These are phyloP conservation scores for Claviceps digitariae DNA, from an alignment of 2,329 filamentous ascomycete genomes.

Conservation along the genomic window DNA sequence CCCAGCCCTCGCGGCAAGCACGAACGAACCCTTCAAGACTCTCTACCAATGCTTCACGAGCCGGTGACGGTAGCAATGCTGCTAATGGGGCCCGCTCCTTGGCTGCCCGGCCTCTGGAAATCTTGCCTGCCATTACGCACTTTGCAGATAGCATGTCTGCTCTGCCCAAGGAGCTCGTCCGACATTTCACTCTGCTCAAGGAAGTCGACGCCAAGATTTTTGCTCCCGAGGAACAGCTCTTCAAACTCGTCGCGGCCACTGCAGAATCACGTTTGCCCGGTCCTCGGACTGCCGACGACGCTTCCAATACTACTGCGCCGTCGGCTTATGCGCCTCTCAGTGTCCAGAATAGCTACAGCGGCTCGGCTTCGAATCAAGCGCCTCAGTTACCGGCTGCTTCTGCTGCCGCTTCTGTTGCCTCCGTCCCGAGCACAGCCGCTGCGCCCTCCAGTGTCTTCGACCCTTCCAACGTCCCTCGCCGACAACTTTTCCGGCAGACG, in stretches of 20 bases:
- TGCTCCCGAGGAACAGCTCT: slow-evolving; percentile 69
- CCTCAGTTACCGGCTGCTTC: slow-evolving; percentile 18
- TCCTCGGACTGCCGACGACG: slow-evolving; percentile 29
- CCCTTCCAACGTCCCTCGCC: slow-evolving; percentile 47
- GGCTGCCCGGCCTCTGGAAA: slow-evolving; percentile 48
- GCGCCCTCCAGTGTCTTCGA: slow-evolving; percentile 30
- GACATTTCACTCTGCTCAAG: slow-evolving; percentile 90
- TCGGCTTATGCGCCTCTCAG: slow-evolving; percentile 34
- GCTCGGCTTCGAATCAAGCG: slow-evolving; percentile 22
- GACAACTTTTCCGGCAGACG: slow-evolving; percentile 65
- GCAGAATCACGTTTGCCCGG: slow-evolving; percentile 36
- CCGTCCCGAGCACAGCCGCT: slow-evolving; percentile 27
- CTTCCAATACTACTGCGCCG: slow-evolving; percentile 24
- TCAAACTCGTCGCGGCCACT: slow-evolving; percentile 57
- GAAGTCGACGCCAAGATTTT: slow-evolving; percentile 97
- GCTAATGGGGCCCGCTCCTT: slow-evolving; percentile 28
- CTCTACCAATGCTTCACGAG: slow-evolving; percentile 32
- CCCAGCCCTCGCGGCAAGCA: slow-evolving; percentile 51
- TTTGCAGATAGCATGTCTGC: slow-evolving; percentile 90
- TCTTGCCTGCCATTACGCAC: slow-evolving; percentile 53
- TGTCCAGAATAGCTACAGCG: slow-evolving; percentile 34
- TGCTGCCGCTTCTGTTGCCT: slow-evolving; percentile 13
- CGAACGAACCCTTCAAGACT: slow-evolving; percentile 49
- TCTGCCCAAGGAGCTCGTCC: slow-evolving; percentile 85
- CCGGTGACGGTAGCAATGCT: slow-evolving; percentile 29